Evolutionary conservation across 768 basidiomycete genomes (phyloP).

Genomic region (Hebeloma cylindrosporum): DNA sequence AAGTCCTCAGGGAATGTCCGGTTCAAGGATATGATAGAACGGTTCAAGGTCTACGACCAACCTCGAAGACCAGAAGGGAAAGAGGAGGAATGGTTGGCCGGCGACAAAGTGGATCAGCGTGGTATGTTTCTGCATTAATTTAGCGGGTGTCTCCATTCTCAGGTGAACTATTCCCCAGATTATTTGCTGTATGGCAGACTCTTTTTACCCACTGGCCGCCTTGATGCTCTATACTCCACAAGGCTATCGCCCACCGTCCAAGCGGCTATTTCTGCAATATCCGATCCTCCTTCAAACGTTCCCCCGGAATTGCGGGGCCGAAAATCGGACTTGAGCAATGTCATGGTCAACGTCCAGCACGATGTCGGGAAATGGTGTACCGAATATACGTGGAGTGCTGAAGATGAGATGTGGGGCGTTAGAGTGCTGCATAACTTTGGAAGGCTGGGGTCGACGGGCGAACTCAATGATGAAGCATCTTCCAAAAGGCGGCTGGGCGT

Average conservation of each 20-base stretch:
- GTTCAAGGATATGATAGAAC: slow-evolving; percentile 88
- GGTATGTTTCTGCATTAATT: slow-evolving; percentile 45
- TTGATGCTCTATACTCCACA: slow-evolving; percentile 89
- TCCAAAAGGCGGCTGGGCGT: slow-evolving; percentile 26
- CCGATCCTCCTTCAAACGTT: slow-evolving; percentile 63
- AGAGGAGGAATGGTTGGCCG: slow-evolving; percentile 80
- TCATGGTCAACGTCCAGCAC: slow-evolving; percentile 87
- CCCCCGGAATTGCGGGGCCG: slow-evolving; percentile 44
- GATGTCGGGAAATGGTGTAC: slow-evolving; percentile 91
- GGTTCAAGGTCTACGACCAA: slow-evolving; percentile 80
- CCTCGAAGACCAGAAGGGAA: slow-evolving; percentile 78
- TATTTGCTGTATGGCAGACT: slow-evolving; percentile 92
- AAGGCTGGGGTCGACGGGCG: slow-evolving; percentile 45
- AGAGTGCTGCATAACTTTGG: slow-evolving; percentile 93
- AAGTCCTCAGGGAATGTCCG: slow-evolving; percentile 67
- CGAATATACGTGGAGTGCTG: slow-evolving; percentile 93
- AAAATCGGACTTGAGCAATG: slow-evolving; percentile 56
- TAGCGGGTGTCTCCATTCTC: slow-evolving; percentile 6
- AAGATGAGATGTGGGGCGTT: slow-evolving; percentile 92
- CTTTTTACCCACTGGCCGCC: slow-evolving; percentile 83
- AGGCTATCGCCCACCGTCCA: slow-evolving; percentile 79
- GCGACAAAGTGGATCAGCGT: slow-evolving; percentile 71
- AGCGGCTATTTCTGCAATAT: slow-evolving; percentile 81
- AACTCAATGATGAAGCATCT: slow-evolving; percentile 31
- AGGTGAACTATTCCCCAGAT: slow-evolving; percentile 46